Evolutionary conservation across 2,329 filamentous ascomycete species (phyloP), one percentile per base, ranked within the genome.

Genomic region (Sclerotinia glacialis): DNA sequence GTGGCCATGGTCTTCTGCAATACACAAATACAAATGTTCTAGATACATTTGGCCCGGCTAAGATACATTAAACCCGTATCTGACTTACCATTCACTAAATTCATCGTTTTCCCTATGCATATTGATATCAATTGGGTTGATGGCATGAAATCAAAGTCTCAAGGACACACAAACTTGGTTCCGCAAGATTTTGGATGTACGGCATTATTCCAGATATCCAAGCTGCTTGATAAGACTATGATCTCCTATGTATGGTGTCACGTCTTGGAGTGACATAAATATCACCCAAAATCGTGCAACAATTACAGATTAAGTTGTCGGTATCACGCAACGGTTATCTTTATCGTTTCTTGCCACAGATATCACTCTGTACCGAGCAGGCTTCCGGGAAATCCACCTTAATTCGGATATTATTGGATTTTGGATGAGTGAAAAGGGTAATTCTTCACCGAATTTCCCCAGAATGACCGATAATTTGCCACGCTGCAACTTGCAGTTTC

Each of bases 391-490:
- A 34, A 11, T 23, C 16, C 21, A 14, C 26, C 42, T 28, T 3
- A 34, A 31, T 8, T 3, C 56, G 21, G 56, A 60, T 12, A 47
- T 16, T 23, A 44, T 58, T 26, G 23, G 16, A 9, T 16, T 11
- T 44, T 44, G 11, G 28, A 31, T 9, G 42, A 26, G 18, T 31
- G 11, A 14, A n/a, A 58, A 31, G n/a, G 31, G 11, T 3, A n/a
- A 21, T 46, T 46, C 26, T 31, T 6, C 9, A 31, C 55, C 55
- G 26, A 46, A 46, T 28, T 46, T 34, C 11, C 21, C 34, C 42
- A 47, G 21, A 6, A 59, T 59, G 18, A 23, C 56, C 56, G 42
- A 59, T 16, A n/a, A 18, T 47, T 59, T 59, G 56, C 42, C 56
- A 34, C 56, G 16, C 50, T 28, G 1, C 7, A 23, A 14, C 28